Evolutionary conservation across 139 green algal genomes (phyloP), one percentile per base, ranked within the genome.

Genomic region (Micromonas pusilla): DNA sequence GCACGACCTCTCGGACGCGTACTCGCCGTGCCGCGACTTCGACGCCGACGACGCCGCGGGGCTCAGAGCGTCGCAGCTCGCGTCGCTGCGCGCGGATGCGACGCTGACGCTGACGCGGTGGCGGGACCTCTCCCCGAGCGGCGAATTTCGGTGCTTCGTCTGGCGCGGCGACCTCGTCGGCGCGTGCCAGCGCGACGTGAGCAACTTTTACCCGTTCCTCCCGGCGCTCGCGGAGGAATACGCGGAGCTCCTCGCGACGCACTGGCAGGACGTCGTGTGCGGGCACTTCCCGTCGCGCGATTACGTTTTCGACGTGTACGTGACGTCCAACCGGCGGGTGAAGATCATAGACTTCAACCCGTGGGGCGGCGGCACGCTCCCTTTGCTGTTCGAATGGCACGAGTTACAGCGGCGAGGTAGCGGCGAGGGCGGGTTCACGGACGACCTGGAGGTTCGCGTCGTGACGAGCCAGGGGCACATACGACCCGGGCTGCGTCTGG

Each of bases 71-170:
- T n/a, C 45, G 0, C 2, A 57, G 33, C 31, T 33, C n/a, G 53
- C 57, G 31, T n/a, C 57, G 25, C n/a, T 33, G 5, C 19, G 36
- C 30, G 38, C 60, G 4, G 19, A 5, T 2, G 31, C 19, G 20
- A 67, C 86, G 62, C 85, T 98, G 36, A 88, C 86, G 38, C 81
- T 98, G 70, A 87, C 89, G 21, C 86, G 90, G 65, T 96, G 86
- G 85, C 80, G 88, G 32, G 82, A 93, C 70, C 74, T 98, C 67
- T 73, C 82, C 38, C 92, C 91, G 6, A 73, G 77, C 31, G 79
- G 83, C n/a, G 93, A 98, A 86, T 96, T 98, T 79, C 86, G 94
- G 34, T 96, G 89, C 82, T 98, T 98, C 79, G 90, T 97, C 30
- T 60, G 52, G 0, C 63, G 23, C 2, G 53, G 72, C 33, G 63